Evolutionary conservation across 2,329 filamentous ascomycete species (phyloP), one percentile per base, ranked within the genome.

Genomic region (Fusarium sp.): DNA sequence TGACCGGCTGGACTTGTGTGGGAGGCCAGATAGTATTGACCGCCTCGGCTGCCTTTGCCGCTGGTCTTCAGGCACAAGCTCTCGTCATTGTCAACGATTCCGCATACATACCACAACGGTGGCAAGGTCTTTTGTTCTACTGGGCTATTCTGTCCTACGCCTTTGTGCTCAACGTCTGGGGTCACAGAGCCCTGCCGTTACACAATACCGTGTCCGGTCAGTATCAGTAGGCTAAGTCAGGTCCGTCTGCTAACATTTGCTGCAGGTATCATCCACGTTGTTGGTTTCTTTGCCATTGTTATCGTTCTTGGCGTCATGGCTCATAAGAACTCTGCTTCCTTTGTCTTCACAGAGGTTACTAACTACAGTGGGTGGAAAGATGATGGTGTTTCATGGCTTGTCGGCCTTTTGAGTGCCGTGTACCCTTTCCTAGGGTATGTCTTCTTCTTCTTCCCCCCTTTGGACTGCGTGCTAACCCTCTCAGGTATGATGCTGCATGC

Each of bases 51-150:
- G 83, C 83, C 0, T 85, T 85, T 49, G 80, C 82, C 1, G 80
- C 79, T 2, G 83, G 82, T 1, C 77, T 85, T 0, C 81, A 84
- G 55, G 71, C 80, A 1, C 82, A 85, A 57, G 78, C 79, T 0
- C 68, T 85, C 13, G 80, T 85, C 43, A 79, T 80, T 4, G 53
- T 85, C 4, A 85, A 83, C 57, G 63, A 81, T 16, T 76, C 79
- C 1, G 72, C 71, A 1, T 86, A 85, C 55, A 47, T 76, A 0
- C 81, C 82, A 0, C 43, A 77, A n/a, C 66, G 81, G 25, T 85
- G 81, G 80, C 81, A 82, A 21, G 83, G 82, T 0, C 81, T 84
- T 77, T 66, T 86, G 0, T 80, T 86, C 45, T 84, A 84, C 68
- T 85, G 83, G 82, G 76, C 80, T 3, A 68, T 84, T 0, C 62